These are phyloP conservation scores for Dactylellina parvicollis DNA, from an alignment of 2,329 filamentous ascomycete species.

Conservation along the genomic window DNA sequence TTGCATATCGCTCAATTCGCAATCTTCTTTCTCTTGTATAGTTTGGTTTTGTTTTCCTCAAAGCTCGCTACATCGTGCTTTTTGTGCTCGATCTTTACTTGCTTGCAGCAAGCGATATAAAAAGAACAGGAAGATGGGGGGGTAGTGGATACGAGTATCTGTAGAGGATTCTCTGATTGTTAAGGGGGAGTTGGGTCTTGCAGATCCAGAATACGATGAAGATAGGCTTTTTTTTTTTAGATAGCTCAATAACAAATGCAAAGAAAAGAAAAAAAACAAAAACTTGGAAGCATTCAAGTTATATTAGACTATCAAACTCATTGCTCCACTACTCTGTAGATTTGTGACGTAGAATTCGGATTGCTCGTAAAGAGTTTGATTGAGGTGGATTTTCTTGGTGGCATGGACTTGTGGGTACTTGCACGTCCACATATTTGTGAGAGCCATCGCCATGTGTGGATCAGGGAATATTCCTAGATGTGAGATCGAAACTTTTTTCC, in stretches of 20 bases:
- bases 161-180: not conserved
- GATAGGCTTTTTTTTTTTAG: not conserved
- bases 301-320: not conserved
- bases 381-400: too few species aligned
- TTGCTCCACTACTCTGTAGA: not conserved
- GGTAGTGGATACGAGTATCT: too few species aligned
- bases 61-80: constrained; percentile 7
- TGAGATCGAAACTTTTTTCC: not conserved
- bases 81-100: constrained; percentile 8
- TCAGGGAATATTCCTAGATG: too few species aligned
- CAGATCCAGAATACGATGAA: not conserved
- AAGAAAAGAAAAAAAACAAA: not conserved
- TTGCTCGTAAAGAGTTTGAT: too few species aligned
- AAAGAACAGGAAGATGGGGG: not conserved
- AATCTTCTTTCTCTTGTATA: constrained; percentile 4
- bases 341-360: too few species aligned
- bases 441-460: too few species aligned
- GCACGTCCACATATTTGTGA: too few species aligned
- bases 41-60: constrained; percentile 4
- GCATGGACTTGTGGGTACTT: too few species aligned
- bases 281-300: constrained; percentile 10
- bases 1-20: constrained; percentile 22
- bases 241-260: constrained; percentile 3
- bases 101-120: constrained; percentile 14
- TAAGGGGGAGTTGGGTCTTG: not conserved